These are phyloP conservation scores for Zygosaccharomyces lentus DNA, from an alignment of 805 yeast species.

Conservation along the genomic window DNA sequence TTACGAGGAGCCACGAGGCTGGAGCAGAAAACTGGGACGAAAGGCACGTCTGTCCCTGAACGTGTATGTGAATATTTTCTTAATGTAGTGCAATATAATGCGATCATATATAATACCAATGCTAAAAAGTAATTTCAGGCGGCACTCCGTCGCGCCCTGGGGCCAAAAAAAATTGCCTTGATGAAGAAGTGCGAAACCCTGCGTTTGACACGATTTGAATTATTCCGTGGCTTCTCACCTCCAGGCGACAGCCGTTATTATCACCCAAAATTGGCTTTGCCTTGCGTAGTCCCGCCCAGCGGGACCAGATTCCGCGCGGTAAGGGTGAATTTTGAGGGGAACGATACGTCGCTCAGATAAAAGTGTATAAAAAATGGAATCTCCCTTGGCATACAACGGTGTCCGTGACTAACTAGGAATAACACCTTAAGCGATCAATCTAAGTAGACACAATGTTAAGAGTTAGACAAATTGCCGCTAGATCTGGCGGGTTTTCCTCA, in stretches of 20 bases:
- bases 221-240: background rate
- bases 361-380: slow-evolving; percentile 1
- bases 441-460: background rate
- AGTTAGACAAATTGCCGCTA: background rate
- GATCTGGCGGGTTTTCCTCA: slow-evolving; percentile 1
- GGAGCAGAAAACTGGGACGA: slow-evolving; percentile 67
- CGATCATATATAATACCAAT: slow-evolving; percentile 1
- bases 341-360: background rate
- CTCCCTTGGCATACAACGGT: background rate
- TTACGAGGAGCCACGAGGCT: slow-evolving; percentile 32
- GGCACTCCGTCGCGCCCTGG: background rate
- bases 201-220: background rate
- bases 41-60: slow-evolving; percentile 69
- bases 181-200: background rate
- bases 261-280: background rate
- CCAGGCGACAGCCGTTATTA: background rate
- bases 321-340: background rate
- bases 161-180: background rate
- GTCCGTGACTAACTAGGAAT: background rate
- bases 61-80: background rate
- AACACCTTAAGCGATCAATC: background rate
- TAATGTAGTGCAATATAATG: slow-evolving; percentile 6
- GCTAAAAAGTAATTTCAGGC: background rate
- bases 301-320: slow-evolving; percentile 6
- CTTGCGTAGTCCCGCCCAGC: slow-evolving; percentile 1